phyloP scores from a whole-genome alignment of 2,329 filamentous ascomycete species.

The Dothideomycetes sp. region DNA sequence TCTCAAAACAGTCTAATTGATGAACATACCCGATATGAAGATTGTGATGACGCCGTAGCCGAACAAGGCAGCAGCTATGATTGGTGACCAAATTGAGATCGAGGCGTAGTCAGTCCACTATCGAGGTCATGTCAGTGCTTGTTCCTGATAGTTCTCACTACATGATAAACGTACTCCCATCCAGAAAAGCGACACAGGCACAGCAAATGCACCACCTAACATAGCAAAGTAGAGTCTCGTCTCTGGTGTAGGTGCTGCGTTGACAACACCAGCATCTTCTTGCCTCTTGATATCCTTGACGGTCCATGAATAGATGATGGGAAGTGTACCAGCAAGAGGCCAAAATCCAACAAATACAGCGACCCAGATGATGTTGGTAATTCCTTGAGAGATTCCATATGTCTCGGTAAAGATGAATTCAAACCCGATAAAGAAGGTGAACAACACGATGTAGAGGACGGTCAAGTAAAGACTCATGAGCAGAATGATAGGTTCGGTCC shows the following conservation, averaged over 20 bases:
- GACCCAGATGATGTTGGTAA: slow-evolving; percentile 37
- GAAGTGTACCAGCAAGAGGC: slow-evolving; percentile 11
- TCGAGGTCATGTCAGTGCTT: slow-evolving; percentile 13
- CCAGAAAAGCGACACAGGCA: slow-evolving; percentile 43
- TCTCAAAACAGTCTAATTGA: too few relatives aligned
- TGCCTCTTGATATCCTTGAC: slow-evolving; percentile 12
- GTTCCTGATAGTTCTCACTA: neutral
- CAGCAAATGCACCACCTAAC: slow-evolving; percentile 31
- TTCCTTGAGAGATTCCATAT: slow-evolving; percentile 35
- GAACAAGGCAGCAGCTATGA: slow-evolving; percentile 36
- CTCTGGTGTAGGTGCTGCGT: slow-evolving; percentile 21
- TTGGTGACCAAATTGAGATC: slow-evolving; percentile 39
- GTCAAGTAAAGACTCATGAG: slow-evolving; percentile 43
- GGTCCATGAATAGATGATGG: slow-evolving; percentile 13
- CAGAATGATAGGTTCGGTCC: slow-evolving; percentile 36
- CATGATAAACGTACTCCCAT: too few relatives aligned
- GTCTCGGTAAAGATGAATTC: slow-evolving; percentile 39
- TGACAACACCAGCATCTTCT: slow-evolving; percentile 8
- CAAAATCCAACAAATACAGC: slow-evolving; percentile 35
- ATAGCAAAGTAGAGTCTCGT: slow-evolving; percentile 37
- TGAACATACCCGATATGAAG: slow-evolving; percentile 34
- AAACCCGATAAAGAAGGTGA: slow-evolving; percentile 46
- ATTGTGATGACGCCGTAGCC: slow-evolving; percentile 40
- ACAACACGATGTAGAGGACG: slow-evolving; percentile 45
- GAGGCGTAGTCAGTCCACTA: slow-evolving; percentile 16